phyloP scores from a whole-genome alignment of 2,329 filamentous ascomycete species.

The Trichoderma polysporum region DNA sequence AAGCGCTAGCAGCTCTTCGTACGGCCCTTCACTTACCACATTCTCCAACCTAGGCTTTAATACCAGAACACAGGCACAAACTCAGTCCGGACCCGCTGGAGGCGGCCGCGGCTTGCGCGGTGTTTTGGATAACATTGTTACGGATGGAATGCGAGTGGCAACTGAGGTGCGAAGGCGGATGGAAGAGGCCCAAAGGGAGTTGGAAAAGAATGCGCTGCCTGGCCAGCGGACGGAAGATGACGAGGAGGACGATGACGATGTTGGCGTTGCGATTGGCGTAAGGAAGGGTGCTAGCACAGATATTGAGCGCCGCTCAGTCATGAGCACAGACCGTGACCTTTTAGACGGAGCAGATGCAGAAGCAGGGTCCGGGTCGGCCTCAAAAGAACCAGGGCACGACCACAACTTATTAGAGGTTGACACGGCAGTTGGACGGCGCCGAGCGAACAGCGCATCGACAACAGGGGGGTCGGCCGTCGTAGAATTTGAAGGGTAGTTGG shows the following conservation, averaged over 20 bases:
- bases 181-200: conserved; percentile 90
- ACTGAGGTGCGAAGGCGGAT: conserved; percentile 88
- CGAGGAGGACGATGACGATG: conserved; percentile 64
- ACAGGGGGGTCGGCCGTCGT: conserved; percentile 39
- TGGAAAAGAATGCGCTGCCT: conserved; percentile 77
- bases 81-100: conserved; percentile 40
- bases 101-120: conserved; percentile 78
- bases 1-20: conserved; percentile 31
- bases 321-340: conserved; percentile 67
- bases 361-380: conserved; percentile 47
- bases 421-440: conserved; percentile 29
- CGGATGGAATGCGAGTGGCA: conserved; percentile 93
- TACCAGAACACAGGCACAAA: conserved; percentile 39
- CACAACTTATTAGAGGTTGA: conserved; percentile 38
- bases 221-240: conserved; percentile 66
- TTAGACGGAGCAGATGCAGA: conserved; percentile 73
- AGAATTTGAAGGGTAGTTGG: conserved; percentile 42
- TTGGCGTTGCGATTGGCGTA: conserved; percentile 45
- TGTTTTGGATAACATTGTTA: conserved; percentile 95
- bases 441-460: conserved; percentile 31
- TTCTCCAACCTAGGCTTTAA: conserved; percentile 71
- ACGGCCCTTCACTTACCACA: conserved; percentile 71
- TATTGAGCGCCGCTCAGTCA: conserved; percentile 61
- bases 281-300: conserved; percentile 49
- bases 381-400: conserved; percentile 34